Conservation (phyloP, 257 asterid genomes). For the Cynanchum wilfordii region DNA sequence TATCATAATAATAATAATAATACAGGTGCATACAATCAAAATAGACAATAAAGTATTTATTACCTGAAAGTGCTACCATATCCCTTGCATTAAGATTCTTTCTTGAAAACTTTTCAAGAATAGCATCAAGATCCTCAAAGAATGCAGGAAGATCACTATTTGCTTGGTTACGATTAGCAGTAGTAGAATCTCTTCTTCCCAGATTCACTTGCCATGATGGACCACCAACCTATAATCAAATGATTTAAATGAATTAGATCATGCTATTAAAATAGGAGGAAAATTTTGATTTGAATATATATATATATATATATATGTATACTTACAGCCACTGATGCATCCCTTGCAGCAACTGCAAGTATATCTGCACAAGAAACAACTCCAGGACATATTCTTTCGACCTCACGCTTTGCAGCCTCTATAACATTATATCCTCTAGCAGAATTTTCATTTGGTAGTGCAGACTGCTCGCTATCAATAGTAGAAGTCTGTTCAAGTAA, state of each 20-base stretch:
- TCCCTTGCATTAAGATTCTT: conserved; percentile 26
- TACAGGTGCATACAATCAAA: too few relatives aligned
- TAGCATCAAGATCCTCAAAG: neutral
- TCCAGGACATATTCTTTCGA: conserved; percentile 22
- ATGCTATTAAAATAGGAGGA: too few relatives aligned
- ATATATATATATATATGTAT: neutral
- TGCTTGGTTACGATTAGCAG: conserved; percentile 25
- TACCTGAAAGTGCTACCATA: conserved; percentile 27
- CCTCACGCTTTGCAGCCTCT: conserved; percentile 17
- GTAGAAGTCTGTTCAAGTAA: conserved; percentile 16
- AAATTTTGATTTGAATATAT: too few relatives aligned
- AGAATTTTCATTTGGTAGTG: conserved; percentile 13
- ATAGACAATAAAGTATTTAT: too few relatives aligned
- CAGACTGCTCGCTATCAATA: conserved; percentile 18
- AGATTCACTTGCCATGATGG: conserved; percentile 31
- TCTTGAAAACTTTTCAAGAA: conserved; percentile 10
- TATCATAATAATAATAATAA: too few relatives aligned
- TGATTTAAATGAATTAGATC: too few relatives aligned
- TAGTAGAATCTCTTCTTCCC: conserved; percentile 15
- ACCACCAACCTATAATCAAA: conserved; percentile 27
- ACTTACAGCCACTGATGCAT: conserved; percentile 24
- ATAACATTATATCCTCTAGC: conserved; percentile 23
- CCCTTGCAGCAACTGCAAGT: conserved; percentile 25
- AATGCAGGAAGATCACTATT: neutral
- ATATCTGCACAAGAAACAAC: conserved; percentile 28